These are phyloP conservation scores for Pholiota molesta DNA, from an alignment of 768 basidiomycete genomes.

Conservation along the genomic window DNA sequence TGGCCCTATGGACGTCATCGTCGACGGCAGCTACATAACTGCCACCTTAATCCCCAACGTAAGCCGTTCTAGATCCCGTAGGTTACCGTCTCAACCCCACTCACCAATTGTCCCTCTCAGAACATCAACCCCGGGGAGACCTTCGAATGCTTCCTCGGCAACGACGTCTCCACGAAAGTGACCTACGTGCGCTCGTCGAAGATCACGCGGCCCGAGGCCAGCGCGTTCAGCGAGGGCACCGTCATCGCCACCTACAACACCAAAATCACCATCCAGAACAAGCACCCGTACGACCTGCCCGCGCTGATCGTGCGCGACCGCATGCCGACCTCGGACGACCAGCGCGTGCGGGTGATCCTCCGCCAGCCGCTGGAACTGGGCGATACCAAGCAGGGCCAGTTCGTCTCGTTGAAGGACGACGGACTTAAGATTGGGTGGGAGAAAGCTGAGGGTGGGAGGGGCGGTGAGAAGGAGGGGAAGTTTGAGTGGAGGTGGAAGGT, in stretches of 20 bases:
- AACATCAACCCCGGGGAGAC: constrained; percentile 52
- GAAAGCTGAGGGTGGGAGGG: constrained; percentile 43
- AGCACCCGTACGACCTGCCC: constrained; percentile 45
- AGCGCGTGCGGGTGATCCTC: constrained; percentile 46
- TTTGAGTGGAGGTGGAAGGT: constrained; percentile 57
- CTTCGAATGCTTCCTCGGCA: constrained; percentile 59
- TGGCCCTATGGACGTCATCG: constrained; percentile 55
- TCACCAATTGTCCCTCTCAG: constrained; percentile 24
- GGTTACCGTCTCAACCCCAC: background rate
- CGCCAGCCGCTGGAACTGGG: constrained; percentile 50
- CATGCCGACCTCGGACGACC: constrained; percentile 45
- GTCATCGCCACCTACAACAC: constrained; percentile 49
- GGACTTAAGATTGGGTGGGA: constrained; percentile 38
- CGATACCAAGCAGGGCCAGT: constrained; percentile 43
- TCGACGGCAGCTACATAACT: constrained; percentile 62
- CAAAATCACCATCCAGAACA: constrained; percentile 49
- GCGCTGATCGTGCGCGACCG: constrained; percentile 50
- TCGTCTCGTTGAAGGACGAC: constrained; percentile 25
- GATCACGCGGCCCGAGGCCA: constrained; percentile 36
- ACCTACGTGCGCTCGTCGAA: constrained; percentile 46
- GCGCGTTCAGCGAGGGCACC: constrained; percentile 46
- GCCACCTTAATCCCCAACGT: constrained; percentile 47
- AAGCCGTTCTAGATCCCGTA: constrained; percentile 15
- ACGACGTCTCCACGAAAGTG: constrained; percentile 44
- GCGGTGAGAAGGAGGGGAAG: constrained; percentile 56